phyloP scores from a whole-genome alignment of 1,284 basidiomycete species.

The Ceratobasidium sp. region DNA sequence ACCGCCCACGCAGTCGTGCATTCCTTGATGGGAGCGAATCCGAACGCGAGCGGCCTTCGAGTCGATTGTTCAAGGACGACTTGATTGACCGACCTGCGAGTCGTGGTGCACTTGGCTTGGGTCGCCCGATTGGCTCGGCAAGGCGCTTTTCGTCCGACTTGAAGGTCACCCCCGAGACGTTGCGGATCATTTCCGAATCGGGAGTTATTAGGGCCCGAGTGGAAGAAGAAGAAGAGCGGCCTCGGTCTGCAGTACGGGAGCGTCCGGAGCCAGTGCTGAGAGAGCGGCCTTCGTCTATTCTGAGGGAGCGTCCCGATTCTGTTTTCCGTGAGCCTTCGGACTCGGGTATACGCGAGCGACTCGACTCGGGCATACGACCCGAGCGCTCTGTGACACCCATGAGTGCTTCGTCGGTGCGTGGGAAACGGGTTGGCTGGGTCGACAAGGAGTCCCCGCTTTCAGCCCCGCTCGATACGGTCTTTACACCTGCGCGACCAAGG shows the following conservation, averaged over 20 bases:
- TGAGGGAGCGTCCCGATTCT: conserved; percentile 19
- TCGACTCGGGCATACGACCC: background rate
- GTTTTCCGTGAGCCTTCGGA: conserved; percentile 19
- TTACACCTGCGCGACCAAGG: conserved; percentile 3
- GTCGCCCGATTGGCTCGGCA: conserved; percentile 20
- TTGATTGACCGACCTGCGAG: conserved; percentile 25
- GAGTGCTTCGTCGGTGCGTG: conserved; percentile 26
- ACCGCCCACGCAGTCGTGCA: conserved; percentile 2
- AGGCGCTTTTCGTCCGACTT: conserved; percentile 24
- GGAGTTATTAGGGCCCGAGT: background rate
- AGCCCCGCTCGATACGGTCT: conserved; percentile 3
- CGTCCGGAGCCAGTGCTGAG: conserved; percentile 2
- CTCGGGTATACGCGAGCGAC: conserved; percentile 7
- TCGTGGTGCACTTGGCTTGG: conserved; percentile 15
- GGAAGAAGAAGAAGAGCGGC: background rate
- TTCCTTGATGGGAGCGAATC: background rate
- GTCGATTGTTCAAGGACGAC: conserved; percentile 22
- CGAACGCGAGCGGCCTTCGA: conserved; percentile 23
- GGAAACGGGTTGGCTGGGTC: conserved; percentile 29
- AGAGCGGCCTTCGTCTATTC: conserved; percentile 2
- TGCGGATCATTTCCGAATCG: conserved; percentile 21
- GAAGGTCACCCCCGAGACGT: background rate
- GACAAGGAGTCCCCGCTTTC: conserved; percentile 29
- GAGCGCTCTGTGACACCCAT: conserved; percentile 19
- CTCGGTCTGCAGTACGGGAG: conserved; percentile 19